Evolutionary conservation across 768 basidiomycete species (phyloP).

Genomic region (Strobilomyces echinocephalus): DNA sequence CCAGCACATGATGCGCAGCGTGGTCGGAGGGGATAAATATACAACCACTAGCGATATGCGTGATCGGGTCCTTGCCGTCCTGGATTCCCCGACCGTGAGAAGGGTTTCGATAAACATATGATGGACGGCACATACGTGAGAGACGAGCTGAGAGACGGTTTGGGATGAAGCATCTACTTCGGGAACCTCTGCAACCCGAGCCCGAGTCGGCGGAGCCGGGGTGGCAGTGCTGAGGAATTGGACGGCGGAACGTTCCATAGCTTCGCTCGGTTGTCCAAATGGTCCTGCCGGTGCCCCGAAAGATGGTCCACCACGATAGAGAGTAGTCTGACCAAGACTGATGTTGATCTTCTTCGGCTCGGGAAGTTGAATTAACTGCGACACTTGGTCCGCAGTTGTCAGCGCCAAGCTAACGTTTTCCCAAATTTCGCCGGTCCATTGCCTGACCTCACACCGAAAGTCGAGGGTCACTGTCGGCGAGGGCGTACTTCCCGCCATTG

Average conservation of each 20-base stretch:
- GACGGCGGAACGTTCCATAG: not conserved
- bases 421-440: conserved; percentile 32
- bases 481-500: conserved; percentile 9
- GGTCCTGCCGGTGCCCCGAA: not conserved
- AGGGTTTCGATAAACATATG: too few species aligned
- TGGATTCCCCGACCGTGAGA: not conserved
- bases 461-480: conserved; percentile 17
- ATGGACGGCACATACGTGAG: conserved; percentile 1
- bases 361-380: conserved; percentile 17
- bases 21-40: conserved; percentile 14
- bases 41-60: conserved; percentile 10
- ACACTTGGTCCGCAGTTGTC: conserved; percentile 21
- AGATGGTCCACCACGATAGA: not conserved
- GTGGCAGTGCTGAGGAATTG: not conserved
- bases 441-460: conserved; percentile 28
- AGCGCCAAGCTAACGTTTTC: conserved; percentile 21
- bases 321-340: not conserved
- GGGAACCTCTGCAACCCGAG: too few species aligned
- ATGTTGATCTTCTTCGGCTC: conserved; percentile 19
- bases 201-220: not conserved
- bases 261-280: not conserved
- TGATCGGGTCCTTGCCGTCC: conserved; percentile 18
- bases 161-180: not conserved
- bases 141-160: conserved; percentile 11
- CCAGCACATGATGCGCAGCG: conserved; percentile 14